phyloP scores from a whole-genome alignment of 1,284 basidiomycete genomes.

The Malassezia equina region DNA sequence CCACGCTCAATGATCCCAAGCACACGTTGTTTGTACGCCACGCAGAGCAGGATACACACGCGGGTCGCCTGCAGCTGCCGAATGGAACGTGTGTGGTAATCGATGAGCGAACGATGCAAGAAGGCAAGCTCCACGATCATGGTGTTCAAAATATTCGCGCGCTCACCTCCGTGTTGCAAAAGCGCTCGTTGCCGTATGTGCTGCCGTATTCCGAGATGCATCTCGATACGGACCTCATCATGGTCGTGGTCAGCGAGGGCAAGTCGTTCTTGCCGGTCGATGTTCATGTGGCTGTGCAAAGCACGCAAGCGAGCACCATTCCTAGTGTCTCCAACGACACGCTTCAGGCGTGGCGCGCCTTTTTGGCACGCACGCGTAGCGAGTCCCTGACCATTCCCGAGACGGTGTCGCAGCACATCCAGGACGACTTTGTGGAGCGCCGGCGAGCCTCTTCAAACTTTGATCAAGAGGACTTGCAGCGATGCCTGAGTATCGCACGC shows the following conservation, averaged over 20 bases:
- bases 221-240: constrained; percentile 64
- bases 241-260: constrained; percentile 61
- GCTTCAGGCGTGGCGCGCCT: constrained; percentile 18
- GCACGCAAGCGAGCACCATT: constrained; percentile 13
- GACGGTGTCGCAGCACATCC: constrained; percentile 32
- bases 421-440: constrained; percentile 36
- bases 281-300: constrained; percentile 23
- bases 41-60: constrained; percentile 62
- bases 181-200: constrained; percentile 64
- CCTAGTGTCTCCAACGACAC: constrained; percentile 14
- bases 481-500: constrained; percentile 28
- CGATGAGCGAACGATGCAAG: constrained; percentile 60
- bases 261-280: constrained; percentile 49
- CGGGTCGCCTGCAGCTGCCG: constrained; percentile 66
- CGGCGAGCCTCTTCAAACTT: constrained; percentile 16
- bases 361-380: constrained; percentile 18
- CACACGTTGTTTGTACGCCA: constrained; percentile 51
- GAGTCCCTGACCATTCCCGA: constrained; percentile 33
- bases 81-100: constrained; percentile 58
- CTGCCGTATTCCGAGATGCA: constrained; percentile 69
- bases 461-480: constrained; percentile 32
- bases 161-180: constrained; percentile 60
- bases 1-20: constrained; percentile 53
- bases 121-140: constrained; percentile 58
- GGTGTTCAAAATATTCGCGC: constrained; percentile 59